Evolutionary conservation across 1,284 basidiomycete species (phyloP).

Genomic region (Xerocomus minutiporus): DNA sequence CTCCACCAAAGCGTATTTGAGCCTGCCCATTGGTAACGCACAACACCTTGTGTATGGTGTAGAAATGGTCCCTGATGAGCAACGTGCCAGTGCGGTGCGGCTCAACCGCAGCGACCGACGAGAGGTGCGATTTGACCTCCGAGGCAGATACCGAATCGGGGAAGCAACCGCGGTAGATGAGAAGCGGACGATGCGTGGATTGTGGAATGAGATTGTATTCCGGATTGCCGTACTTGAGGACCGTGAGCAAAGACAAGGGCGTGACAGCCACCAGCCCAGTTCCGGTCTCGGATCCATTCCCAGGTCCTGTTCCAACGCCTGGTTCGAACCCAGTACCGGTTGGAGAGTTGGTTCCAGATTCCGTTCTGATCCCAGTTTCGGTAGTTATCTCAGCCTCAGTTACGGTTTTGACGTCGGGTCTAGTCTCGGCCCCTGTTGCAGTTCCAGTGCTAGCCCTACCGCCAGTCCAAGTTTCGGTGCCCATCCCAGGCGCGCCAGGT

Average conservation of each 20-base stretch:
- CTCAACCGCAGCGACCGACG: background rate
- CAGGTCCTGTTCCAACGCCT: background rate
- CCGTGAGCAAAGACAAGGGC: background rate
- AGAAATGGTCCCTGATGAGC: conserved; percentile 2
- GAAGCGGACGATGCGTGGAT: background rate
- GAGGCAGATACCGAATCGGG: background rate
- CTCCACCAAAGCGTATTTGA: background rate
- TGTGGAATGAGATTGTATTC: conserved; percentile 1
- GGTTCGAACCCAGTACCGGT: background rate
- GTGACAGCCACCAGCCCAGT: background rate
- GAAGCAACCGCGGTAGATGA: conserved; percentile 2
- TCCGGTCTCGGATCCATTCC: background rate
- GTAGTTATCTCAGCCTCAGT: background rate
- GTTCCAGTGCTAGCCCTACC: background rate
- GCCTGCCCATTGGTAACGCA: background rate
- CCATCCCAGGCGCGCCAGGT: background rate
- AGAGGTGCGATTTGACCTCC: conserved; percentile 1
- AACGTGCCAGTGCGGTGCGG: conserved; percentile 1
- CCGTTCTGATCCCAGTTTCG: background rate
- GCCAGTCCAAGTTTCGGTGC: background rate
- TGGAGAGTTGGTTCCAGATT: no score
- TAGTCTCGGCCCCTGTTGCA: background rate
- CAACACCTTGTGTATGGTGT: conserved; percentile 1
- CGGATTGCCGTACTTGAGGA: conserved; percentile 3
- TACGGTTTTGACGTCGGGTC: no score